Percentiles rank a stretch among this genome's conserved stretches.
Conservation (phyloP, 2,329 filamentous ascomycete species). For the Trichophyton benhamiae region DNA sequence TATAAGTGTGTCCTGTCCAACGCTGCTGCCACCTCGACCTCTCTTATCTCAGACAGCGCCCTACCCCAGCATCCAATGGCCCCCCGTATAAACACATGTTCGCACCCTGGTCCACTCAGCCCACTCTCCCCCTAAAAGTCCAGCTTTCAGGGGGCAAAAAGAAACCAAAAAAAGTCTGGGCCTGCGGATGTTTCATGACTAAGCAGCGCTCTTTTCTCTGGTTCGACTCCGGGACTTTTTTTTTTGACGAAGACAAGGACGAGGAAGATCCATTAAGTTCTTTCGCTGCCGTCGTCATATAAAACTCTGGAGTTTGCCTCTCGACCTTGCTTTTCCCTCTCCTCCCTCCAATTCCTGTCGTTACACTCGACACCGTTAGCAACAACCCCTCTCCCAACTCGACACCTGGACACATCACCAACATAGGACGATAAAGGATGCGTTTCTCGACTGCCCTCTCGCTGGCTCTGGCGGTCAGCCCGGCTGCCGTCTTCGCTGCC, state of each 20-base stretch:
- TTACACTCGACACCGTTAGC: not conserved
- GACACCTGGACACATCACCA: not conserved
- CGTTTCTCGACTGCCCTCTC: conserved; percentile 32
- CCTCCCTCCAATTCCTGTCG: not conserved
- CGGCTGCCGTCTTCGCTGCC: conserved; percentile 38
- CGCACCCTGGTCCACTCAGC: too few species aligned
- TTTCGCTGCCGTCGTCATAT: not conserved
- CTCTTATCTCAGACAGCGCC: not conserved
- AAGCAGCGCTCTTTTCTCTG: not conserved
- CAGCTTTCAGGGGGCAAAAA: not conserved
- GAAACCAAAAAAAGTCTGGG: not conserved
- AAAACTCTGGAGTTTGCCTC: conserved; percentile 4
- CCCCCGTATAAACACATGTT: too few species aligned
- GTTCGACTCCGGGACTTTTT: not conserved
- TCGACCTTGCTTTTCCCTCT: not conserved
- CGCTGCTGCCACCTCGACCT: not conserved
- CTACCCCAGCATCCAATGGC: not conserved
- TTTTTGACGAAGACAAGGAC: too few species aligned
- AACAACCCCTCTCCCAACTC: too few species aligned
- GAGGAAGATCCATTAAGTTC: not conserved
- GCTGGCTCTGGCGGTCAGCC: conserved; percentile 32
- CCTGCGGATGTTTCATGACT: not conserved
- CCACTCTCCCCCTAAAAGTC: too few species aligned
- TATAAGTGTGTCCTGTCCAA: too few species aligned
- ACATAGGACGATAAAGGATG: conserved; percentile 29